These are phyloP conservation scores for Isoetes taiwanensis DNA, from an alignment of 75 land plant genomes.

Conservation along the genomic window DNA sequence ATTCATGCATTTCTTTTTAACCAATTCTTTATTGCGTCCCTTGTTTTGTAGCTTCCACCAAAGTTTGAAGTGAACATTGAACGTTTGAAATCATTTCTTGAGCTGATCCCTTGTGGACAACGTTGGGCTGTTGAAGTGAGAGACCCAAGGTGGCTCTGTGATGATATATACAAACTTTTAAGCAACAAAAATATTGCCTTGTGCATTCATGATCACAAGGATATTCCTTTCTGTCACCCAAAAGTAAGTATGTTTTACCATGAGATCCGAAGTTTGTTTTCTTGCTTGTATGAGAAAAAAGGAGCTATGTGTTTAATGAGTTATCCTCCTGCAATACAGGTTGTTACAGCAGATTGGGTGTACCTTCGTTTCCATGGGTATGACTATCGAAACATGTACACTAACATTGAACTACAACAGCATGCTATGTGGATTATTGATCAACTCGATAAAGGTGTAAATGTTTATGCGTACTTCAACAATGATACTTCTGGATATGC, in stretches of 20 bases:
- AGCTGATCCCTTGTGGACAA: constrained; percentile 11
- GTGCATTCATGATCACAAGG: constrained; percentile 25
- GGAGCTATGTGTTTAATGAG: background rate
- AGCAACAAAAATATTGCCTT: constrained; percentile 13
- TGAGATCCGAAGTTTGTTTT: background rate
- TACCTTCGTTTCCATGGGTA: constrained; percentile 27
- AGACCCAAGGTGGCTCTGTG: constrained; percentile 25
- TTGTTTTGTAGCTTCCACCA: constrained; percentile 25
- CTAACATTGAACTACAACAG: constrained; percentile 11
- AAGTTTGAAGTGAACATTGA: constrained; percentile 23
- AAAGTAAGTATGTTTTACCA: constrained; percentile 9
- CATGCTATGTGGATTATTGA: constrained; percentile 12
- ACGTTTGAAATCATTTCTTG: constrained; percentile 12
- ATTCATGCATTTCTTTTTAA: background rate
- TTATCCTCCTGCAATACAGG: constrained; percentile 8
- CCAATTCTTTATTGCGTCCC: background rate
- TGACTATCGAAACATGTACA: constrained; percentile 18
- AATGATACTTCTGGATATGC: constrained; percentile 21
- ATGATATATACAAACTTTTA: constrained; percentile 19
- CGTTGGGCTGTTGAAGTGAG: constrained; percentile 27
- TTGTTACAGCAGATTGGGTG: constrained; percentile 21
- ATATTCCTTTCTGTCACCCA: constrained; percentile 15
- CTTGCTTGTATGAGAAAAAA: background rate
- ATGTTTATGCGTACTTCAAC: constrained; percentile 27
- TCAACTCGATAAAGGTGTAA: constrained; percentile 12